These are phyloP conservation scores for Daldinia sp. DNA, from an alignment of 2,329 filamentous ascomycete genomes.

Conservation along the genomic window DNA sequence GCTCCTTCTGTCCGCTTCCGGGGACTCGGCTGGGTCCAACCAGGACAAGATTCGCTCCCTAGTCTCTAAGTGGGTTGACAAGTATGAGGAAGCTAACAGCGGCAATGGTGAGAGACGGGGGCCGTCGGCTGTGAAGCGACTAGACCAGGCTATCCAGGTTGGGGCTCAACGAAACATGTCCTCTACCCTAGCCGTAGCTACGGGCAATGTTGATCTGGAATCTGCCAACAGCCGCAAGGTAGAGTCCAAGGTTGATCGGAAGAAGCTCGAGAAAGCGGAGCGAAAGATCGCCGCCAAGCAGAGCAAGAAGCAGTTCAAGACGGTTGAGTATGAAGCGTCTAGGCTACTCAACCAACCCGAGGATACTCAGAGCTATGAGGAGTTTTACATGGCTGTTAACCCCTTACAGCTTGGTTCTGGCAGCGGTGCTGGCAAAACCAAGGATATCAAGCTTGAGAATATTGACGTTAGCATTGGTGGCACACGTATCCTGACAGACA, in stretches of 20 bases:
- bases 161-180: conserved; percentile 95
- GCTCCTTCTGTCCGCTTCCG: conserved; percentile 92
- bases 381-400: conserved; percentile 99
- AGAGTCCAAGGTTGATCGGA: conserved; percentile 96
- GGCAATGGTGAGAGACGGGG: conserved; percentile 78
- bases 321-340: conserved; percentile 96
- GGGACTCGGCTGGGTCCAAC: conserved; percentile 77
- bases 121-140: conserved; percentile 81
- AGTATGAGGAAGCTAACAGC: conserved; percentile 80
- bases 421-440: conserved; percentile 84
- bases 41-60: conserved; percentile 84
- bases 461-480: conserved; percentile 95
- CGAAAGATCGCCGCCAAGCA: conserved; percentile 98
- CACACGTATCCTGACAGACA: conserved; percentile 89
- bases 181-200: conserved; percentile 89
- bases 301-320: conserved; percentile 98
- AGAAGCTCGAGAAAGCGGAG: conserved; percentile 99
- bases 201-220: conserved; percentile 88
- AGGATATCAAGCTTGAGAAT: conserved; percentile 98
- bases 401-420: conserved; percentile 85
- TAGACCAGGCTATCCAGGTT: conserved; percentile 96
- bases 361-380: conserved; percentile 91
- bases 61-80: conserved; percentile 89
- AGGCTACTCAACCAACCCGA: conserved; percentile 86
- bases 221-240: conserved; percentile 93